These are phyloP conservation scores for Phycomyces blakesleeanus DNA, from an alignment of 192 early-diverging fungal species.

Conservation along the genomic window DNA sequence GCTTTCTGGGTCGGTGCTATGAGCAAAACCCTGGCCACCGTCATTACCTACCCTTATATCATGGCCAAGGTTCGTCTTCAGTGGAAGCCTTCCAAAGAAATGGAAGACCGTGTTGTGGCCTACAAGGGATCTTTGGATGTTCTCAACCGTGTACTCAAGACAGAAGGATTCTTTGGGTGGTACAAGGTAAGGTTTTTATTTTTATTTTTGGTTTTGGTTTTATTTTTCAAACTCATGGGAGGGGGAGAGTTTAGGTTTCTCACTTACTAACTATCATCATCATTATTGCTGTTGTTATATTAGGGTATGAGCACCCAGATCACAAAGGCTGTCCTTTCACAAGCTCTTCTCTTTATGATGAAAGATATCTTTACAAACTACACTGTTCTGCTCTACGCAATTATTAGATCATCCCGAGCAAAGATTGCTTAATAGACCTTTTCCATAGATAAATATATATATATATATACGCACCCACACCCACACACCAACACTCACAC, in stretches of 20 bases:
- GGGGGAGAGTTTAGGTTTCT: no score
- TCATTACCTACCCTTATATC: conserved; percentile 92
- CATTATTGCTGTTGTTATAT: conserved; percentile 17
- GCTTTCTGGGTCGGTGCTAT: conserved; percentile 94
- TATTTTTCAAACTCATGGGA: no score
- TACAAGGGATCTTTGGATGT: conserved; percentile 88
- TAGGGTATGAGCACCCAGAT: conserved; percentile 97
- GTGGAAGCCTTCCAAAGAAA: conserved; percentile 76
- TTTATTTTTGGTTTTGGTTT: no score
- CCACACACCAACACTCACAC: no score
- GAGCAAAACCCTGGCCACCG: conserved; percentile 87
- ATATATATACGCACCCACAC: background rate
- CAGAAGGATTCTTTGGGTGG: conserved; percentile 86
- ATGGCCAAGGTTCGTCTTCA: conserved; percentile 99
- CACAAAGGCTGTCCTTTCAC: conserved; percentile 97
- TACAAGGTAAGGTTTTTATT: conserved; percentile 79
- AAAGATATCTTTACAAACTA: conserved; percentile 87
- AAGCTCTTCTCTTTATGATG: conserved; percentile 95
- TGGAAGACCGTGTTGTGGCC: conserved; percentile 42
- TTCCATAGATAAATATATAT: background rate
- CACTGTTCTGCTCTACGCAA: conserved; percentile 60
- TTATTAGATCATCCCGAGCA: conserved; percentile 28
- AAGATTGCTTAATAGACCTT: conserved; percentile 11
- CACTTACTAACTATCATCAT: no score
- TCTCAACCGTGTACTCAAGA: conserved; percentile 69